Evolutionary conservation across 805 yeast genomes (phyloP).

Genomic region (Wickerhamiella shivajii): DNA sequence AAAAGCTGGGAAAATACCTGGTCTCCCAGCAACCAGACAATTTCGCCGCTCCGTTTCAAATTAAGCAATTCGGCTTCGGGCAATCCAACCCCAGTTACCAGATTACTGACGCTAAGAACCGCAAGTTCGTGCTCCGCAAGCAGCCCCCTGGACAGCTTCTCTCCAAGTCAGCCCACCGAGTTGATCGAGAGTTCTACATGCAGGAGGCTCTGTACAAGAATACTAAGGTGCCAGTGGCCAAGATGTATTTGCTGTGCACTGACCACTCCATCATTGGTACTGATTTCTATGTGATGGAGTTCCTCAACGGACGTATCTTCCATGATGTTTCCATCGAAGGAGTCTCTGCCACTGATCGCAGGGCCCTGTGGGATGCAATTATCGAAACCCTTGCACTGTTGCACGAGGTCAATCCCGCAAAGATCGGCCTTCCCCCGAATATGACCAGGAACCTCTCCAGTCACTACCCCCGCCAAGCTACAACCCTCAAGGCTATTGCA

Average conservation of each 20-base stretch:
- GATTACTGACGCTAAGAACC: slow-evolving; percentile 28
- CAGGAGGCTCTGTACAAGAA: slow-evolving; percentile 26
- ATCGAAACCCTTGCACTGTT: slow-evolving; percentile 35
- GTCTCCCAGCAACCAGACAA: slow-evolving; percentile 9
- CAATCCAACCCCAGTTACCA: slow-evolving; percentile 52
- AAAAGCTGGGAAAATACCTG: slow-evolving; percentile 21
- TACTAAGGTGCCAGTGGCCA: slow-evolving; percentile 39
- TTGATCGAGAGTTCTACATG: slow-evolving; percentile 45
- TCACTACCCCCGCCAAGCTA: slow-evolving; percentile 42
- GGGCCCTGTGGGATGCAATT: slow-evolving; percentile 33
- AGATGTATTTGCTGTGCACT: slow-evolving; percentile 38
- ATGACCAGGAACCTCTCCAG: slow-evolving; percentile 28
- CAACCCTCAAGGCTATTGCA: slow-evolving; percentile 33
- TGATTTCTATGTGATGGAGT: slow-evolving; percentile 48
- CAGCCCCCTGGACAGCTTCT: slow-evolving; percentile 40
- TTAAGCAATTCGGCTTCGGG: slow-evolving; percentile 45
- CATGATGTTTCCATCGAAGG: slow-evolving; percentile 37
- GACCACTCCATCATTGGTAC: slow-evolving; percentile 40
- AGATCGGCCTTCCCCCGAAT: slow-evolving; percentile 32
- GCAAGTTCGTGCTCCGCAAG: slow-evolving; percentile 36
- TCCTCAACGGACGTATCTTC: slow-evolving; percentile 40
- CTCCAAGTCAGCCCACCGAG: slow-evolving; percentile 45
- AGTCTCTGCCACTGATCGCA: slow-evolving; percentile 20
- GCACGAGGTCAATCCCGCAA: slow-evolving; percentile 34
- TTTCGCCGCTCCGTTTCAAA: slow-evolving; percentile 23